Percentiles rank a stretch among this genome's conserved stretches.
Conservation (phyloP, 441 rosid species). For the Adansonia madagascariensis region DNA sequence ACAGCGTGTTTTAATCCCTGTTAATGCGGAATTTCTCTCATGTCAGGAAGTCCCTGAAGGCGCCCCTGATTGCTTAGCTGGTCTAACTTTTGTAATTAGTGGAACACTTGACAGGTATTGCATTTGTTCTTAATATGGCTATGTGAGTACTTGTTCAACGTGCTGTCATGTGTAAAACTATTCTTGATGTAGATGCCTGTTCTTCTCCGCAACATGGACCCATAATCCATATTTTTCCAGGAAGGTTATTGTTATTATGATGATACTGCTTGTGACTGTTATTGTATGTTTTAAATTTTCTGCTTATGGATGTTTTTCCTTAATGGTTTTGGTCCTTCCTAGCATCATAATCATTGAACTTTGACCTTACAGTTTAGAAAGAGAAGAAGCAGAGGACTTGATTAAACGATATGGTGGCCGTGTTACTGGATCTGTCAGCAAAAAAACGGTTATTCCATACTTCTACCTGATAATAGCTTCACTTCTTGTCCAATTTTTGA, state of each 20-base stretch:
- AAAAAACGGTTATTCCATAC: constrained; percentile 70
- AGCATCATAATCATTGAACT: constrained; percentile 19
- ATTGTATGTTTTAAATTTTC: not conserved
- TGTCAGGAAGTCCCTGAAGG: constrained; percentile 98
- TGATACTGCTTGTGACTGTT: constrained; percentile 19
- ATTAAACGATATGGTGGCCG: constrained; percentile 94
- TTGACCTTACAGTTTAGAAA: constrained; percentile 73
- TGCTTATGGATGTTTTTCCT: constrained; percentile 12
- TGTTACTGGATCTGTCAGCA: constrained; percentile 93
- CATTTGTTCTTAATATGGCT: constrained; percentile 24
- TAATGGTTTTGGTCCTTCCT: constrained; percentile 12
- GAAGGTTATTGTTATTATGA: constrained; percentile 3
- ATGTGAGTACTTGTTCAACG: constrained; percentile 12
- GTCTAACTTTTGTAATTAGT: constrained; percentile 90
- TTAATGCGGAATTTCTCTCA: constrained; percentile 33
- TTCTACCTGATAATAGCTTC: constrained; percentile 31
- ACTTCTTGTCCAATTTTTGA: constrained; percentile 25
- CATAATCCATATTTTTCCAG: not conserved
- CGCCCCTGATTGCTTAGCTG: constrained; percentile 80
- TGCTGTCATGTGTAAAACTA: constrained; percentile 15
- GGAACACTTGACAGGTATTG: constrained; percentile 98
- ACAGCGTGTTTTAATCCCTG: not conserved
- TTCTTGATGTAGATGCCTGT: constrained; percentile 15
- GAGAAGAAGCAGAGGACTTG: constrained; percentile 98
- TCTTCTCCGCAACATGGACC: constrained; percentile 5